Evolutionary conservation across 352 stramenopile genomes (phyloP), one percentile per base, ranked within the genome.

Genomic region (Pelagophyceae sp.): DNA sequence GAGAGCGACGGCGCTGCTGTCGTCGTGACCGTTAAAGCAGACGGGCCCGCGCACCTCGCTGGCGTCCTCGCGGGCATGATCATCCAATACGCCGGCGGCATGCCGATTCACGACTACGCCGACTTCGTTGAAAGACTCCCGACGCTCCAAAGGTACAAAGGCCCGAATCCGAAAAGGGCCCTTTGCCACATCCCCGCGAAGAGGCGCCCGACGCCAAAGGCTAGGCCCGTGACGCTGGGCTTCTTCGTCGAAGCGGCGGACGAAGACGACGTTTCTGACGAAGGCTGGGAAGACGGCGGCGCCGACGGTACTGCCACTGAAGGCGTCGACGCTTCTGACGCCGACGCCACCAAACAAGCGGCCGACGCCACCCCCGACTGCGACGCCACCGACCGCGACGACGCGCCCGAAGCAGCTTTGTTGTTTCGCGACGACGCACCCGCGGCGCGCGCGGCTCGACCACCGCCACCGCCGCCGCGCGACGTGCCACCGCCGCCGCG

Each of bases 151-250:
- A 27, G 61, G 61, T n/a, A n/a, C n/a, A n/a, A n/a, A n/a, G n/a
- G n/a, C n/a, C n/a, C n/a, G n/a, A n/a, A n/a, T n/a, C n/a, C n/a
- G n/a, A n/a, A n/a, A n/a, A n/a, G n/a, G n/a, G n/a, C n/a, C n/a
- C n/a, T n/a, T n/a, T n/a, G n/a, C n/a, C n/a, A n/a, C n/a, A n/a
- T n/a, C n/a, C n/a, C n/a, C n/a, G n/a, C n/a, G n/a, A n/a, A n/a
- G n/a, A n/a, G n/a, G n/a, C n/a, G n/a, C n/a, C n/a, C n/a, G n/a
- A n/a, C n/a, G n/a, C n/a, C n/a, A n/a, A n/a, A n/a, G n/a, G n/a
- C n/a, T n/a, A n/a, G n/a, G n/a, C 61, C 61, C 6, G 61, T 71
- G 61, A 71, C 29, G 61, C 37, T 71, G n/a, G 19, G 6, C 61
- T 71, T 71, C 61, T 6, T 15, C 6, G 33, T 40, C 61, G 29